Base-by-base conservation (phyloP, 306 rosid species). In the Herpetospermum pedunculosum region DNA sequence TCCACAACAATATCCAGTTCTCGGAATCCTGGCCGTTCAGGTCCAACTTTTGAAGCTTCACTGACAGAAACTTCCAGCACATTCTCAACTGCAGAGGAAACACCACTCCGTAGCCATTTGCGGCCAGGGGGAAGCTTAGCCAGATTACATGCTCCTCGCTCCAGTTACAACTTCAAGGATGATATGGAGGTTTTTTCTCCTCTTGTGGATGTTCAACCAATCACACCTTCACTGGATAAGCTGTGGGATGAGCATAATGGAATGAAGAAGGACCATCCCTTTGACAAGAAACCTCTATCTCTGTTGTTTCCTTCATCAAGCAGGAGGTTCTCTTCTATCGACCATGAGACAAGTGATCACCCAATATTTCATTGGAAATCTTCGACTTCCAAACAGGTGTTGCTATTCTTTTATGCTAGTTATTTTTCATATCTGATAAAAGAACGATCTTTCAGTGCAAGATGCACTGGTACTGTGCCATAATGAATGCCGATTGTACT, bases 151-250 rank as follows among this genome's bases (percentile, higher is more conserved):
- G 87, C 97, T 82, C 89, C 99, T 53, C 96, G 86, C 75, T 63
- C 86, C 67, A 89, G 84, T 82, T 89, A 85, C 79, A 88, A 89
- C 88, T 87, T 89, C 73, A 91, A 92, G 86, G 99, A 95, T 85
- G 99, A 95, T 77, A 91, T 95, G 97, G 99, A 91, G 79, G 96
- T 95, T 38, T 95, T 95, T 83, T 95, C 99, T 81, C 99, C 99
- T 59, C 81, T 95, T 40, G 99, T 95, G 84, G 99, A 95, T 86
- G 97, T 95, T 81, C 92, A 88, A 57, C 99, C 97, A 57, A 84
- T 95, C 78, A 89, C 96, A 48, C 92, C 96, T 58, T 76, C 97
- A 23, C 85, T 82, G 46, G 88, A 82, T 76, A 87, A 87, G 81
- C 41, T 89, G 23, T 89, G 97, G 99, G 96, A 95, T 82, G 97